Percentiles rank a stretch among this genome's conserved stretches.
phyloP scores from a whole-genome alignment of 495 filamentous ascomycete genomes.

The Aspergillus biplanus region DNA sequence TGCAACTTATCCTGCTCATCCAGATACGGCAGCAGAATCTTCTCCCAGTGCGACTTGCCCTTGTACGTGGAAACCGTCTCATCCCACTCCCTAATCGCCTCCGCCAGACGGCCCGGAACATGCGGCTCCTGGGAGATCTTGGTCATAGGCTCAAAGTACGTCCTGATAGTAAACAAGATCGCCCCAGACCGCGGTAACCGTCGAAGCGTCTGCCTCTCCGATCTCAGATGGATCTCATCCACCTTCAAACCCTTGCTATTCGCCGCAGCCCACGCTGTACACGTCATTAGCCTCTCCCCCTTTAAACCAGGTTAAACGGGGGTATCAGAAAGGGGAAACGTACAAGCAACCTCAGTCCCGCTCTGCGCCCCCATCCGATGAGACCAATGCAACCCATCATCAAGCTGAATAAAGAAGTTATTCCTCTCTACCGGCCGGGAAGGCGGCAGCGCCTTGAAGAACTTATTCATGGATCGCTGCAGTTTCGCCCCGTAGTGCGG shows the following conservation, averaged over 20 bases:
- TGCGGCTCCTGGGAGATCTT: conserved; percentile 63
- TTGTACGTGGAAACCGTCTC: conserved; percentile 75
- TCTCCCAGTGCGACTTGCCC: conserved; percentile 68
- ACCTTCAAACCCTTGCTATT: neutral
- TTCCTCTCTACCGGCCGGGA: conserved; percentile 58
- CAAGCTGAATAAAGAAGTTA: conserved; percentile 71
- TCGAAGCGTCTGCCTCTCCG: neutral
- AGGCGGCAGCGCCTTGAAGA: conserved; percentile 61
- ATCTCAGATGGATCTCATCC: neutral
- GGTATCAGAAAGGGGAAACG: too few relatives aligned
- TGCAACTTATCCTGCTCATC: conserved; percentile 71
- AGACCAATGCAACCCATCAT: conserved; percentile 67
- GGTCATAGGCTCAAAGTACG: conserved; percentile 65
- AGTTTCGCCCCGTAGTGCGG: conserved; percentile 72
- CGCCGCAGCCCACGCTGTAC: neutral
- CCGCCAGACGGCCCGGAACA: conserved; percentile 64
- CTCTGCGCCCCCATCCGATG: conserved; percentile 69
- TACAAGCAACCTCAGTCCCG: conserved; percentile 62
- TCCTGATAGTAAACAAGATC: conserved; percentile 70
- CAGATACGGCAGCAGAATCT: conserved; percentile 72
- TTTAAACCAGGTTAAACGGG: too few relatives aligned
- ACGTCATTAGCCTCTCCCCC: conserved; percentile 38
- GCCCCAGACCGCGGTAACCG: neutral
- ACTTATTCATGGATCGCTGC: conserved; percentile 72
- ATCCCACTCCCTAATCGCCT: conserved; percentile 72